Percentiles rank a stretch among this genome's conserved stretches.
These are phyloP conservation scores for Colletotrichum sp. DNA, from an alignment of 2,329 filamentous ascomycete genomes.

Conservation along the genomic window DNA sequence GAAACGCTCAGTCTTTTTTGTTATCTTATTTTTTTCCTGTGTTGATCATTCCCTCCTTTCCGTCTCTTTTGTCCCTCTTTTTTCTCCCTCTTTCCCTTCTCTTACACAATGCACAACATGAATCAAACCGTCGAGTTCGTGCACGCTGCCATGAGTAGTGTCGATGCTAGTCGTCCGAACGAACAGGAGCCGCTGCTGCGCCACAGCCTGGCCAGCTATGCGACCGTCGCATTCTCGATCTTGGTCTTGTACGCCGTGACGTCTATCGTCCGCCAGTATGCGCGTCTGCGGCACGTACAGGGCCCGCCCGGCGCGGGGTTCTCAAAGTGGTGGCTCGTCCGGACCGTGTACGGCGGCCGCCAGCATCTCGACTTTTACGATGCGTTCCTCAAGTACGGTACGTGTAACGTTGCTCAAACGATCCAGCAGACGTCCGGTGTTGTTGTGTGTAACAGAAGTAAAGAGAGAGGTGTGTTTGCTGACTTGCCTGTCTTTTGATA, in stretches of 20 bases:
- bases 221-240: not conserved
- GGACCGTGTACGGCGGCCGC: constrained; percentile 32
- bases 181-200: not conserved
- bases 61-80: not conserved
- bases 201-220: not conserved
- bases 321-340: constrained; percentile 44
- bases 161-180: not conserved
- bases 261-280: constrained; percentile 32
- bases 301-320: constrained; percentile 42
- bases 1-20: not conserved
- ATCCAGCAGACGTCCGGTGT: not conserved
- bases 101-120: not conserved
- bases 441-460: not conserved
- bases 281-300: constrained; percentile 42
- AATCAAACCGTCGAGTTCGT: not conserved
- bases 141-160: not conserved
- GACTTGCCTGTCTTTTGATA: not conserved
- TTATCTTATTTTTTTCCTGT: not conserved
- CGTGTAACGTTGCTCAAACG: not conserved
- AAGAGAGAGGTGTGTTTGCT: not conserved
- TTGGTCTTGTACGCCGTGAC: constrained; percentile 13
- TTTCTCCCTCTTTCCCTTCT: not conserved
- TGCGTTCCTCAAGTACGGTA: constrained; percentile 38
- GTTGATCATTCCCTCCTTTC: not conserved
- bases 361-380: constrained; percentile 41